Percentiles rank a stretch among this genome's conserved stretches.
Conservation (phyloP, 176 grass and related monocot genomes). For the Carex myosuroides region DNA sequence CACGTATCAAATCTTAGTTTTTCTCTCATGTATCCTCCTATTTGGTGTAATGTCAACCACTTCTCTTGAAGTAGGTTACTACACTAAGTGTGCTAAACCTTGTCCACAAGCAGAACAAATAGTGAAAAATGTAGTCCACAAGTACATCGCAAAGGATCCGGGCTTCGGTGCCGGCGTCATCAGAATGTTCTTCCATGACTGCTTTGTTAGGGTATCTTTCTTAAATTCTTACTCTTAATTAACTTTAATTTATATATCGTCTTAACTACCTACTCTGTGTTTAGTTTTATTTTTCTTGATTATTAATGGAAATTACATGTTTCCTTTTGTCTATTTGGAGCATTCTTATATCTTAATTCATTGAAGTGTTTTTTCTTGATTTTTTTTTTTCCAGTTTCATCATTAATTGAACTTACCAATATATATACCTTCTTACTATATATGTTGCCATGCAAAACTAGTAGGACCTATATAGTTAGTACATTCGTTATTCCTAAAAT, state of each 20-base stretch:
- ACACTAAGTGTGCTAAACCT: background rate
- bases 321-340: background rate
- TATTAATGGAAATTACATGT: background rate
- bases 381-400: background rate
- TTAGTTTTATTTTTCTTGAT: background rate
- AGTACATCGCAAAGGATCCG: slow-evolving; percentile 24
- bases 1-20: background rate
- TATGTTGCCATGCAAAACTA: background rate
- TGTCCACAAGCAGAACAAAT: slow-evolving; percentile 46
- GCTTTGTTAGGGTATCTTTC: slow-evolving; percentile 39
- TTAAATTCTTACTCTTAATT: background rate
- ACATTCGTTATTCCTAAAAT: background rate
- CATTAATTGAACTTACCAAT: background rate
- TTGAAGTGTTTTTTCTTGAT: background rate
- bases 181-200: slow-evolving; percentile 66
- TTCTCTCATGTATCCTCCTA: background rate
- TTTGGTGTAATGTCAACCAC: background rate
- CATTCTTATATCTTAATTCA: background rate
- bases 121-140: slow-evolving; percentile 28
- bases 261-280: background rate
- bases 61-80: slow-evolving; percentile 46
- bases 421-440: background rate
- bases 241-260: too few relatives aligned
- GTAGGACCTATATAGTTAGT: background rate
- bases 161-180: slow-evolving; percentile 55